Evolutionary conservation across 495 filamentous ascomycete species (phyloP), one percentile per base, ranked within the genome.

Genomic region (Parathielavia hyrcaniae): DNA sequence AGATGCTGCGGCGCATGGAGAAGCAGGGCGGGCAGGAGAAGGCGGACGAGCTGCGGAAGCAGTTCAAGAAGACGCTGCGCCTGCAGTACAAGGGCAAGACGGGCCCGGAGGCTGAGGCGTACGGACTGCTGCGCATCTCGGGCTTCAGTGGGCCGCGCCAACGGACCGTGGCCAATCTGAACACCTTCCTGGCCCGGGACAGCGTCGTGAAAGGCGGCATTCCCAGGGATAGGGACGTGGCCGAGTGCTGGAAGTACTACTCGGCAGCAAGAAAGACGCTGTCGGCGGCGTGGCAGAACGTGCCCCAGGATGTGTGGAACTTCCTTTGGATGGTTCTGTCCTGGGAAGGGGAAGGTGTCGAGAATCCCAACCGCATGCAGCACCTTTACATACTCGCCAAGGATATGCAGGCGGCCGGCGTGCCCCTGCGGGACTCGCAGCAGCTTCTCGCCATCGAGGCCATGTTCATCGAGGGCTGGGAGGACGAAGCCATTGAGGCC

Each of bases 361-460:
- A 75, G 10, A 78, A 79, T 60, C 66, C 78, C 30, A 75, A 81
- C 48, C 82, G 81, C 39, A 79, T 84, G 69, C 69, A 73, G 13
- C 84, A 84, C 69, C 63, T 88, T 17, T 80, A 83, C 54, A 64
- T 71, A 12, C 71, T 91, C 14, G 73, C 79, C 7, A 75, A 82
- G 64, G 88, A 90, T 61, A 83, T 86, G 68, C 66, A 73, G 26
- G 72, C 79, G 12, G 72, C 78, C 39, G 81, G 80, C 11, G 73
- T 76, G 51, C 53, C 71, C 11, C 72, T 90, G 50, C 64, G 73
- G 1, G 75, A 75, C 2, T 71, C 79, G 12, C 83, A 89, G 60
- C 79, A 81, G 47, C 72, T 89, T 20, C 71, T 84, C 9, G 84
- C 83, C 48, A 81, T 90, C 41, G 81, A 86, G 57, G 80, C 83